These are phyloP conservation scores for Geotrichum histeridarum DNA, from an alignment of 1,139 yeast genomes.

Conservation along the genomic window DNA sequence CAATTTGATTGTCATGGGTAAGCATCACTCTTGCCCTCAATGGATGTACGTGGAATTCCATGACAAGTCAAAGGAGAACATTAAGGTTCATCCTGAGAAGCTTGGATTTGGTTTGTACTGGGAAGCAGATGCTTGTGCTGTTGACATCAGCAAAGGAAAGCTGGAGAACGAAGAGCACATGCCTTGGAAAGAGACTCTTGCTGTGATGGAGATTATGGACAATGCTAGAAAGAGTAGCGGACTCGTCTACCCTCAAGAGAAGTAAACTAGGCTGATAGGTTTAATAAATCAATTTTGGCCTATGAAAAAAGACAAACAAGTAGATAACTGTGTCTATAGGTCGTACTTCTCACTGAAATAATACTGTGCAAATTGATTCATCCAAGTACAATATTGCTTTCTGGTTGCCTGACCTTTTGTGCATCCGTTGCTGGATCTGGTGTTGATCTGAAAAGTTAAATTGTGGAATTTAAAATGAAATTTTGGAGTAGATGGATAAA, in stretches of 20 bases:
- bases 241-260: constrained; percentile 43
- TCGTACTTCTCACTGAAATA: too few species aligned
- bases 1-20: constrained; percentile 30
- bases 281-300: too few species aligned
- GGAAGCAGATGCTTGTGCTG: constrained; percentile 47
- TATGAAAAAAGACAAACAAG: too few species aligned
- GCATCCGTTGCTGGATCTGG: too few species aligned
- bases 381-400: too few species aligned
- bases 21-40: constrained; percentile 32
- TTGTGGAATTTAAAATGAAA: too few species aligned
- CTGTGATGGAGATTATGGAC: constrained; percentile 47
- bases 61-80: constrained; percentile 13
- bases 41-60: constrained; percentile 25
- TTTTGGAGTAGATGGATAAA: too few species aligned
- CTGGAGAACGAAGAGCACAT: constrained; percentile 39
- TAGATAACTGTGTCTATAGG: too few species aligned
- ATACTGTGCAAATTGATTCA: too few species aligned
- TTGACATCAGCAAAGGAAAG: constrained; percentile 36
- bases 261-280: not conserved
- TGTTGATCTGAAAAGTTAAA: too few species aligned
- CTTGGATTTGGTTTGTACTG: constrained; percentile 45
- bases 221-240: constrained; percentile 42
- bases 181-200: constrained; percentile 45
- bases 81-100: constrained; percentile 8
- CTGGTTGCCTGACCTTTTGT: too few species aligned